Evolutionary conservation across 495 filamentous ascomycete genomes (phyloP), one percentile per base, ranked within the genome.

Genomic region (Penicillium mononematosum): DNA sequence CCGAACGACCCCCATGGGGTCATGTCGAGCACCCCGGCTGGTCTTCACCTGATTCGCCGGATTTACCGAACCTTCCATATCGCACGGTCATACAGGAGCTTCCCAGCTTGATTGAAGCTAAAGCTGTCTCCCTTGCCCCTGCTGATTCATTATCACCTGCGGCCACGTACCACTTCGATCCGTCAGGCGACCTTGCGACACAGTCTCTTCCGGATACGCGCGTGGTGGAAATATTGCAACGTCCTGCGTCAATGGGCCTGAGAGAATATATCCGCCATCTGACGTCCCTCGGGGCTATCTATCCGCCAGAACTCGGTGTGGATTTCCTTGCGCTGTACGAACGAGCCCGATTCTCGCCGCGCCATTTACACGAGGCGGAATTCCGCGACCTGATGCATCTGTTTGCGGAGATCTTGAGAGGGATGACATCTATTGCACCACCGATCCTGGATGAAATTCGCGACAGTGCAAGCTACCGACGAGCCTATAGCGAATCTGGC

Each of bases 21-120:
- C 70, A 80, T 7, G 85, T 97, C 47, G 81, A 86, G 55, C 94
- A 98, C 62, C 83, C 88, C 0, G 95, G 93, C 46, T 98, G 95
- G 94, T 88, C 87, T 5, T 86, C 91, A 3, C 92, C 94, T 7
- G 72, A 75, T 9, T 89, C 84, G 0, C 75, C 77, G 3, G 88
- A 95, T 62, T 71, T 95, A 2, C 85, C 91, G 5, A 84, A 92
- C 60, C 71, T 97, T 10, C 85, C 92, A 45, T 97, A 93, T 67
- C 77, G 77, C 39, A 83, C 81, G 0, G 90, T 98, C n/a, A 82
- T 98, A 12, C 75, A 78, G 19, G 95, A 98, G 74, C 78, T 98
- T 14, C 89, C 93, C 2, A 88, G 96, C 64, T 78, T 98, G 22
- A 91, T 98, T 55, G 94, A 98, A 71, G 92, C 91, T 0, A 92